Evolutionary conservation across 805 yeast genomes (phyloP).

Genomic region (Citeromyces nyonsensis): DNA sequence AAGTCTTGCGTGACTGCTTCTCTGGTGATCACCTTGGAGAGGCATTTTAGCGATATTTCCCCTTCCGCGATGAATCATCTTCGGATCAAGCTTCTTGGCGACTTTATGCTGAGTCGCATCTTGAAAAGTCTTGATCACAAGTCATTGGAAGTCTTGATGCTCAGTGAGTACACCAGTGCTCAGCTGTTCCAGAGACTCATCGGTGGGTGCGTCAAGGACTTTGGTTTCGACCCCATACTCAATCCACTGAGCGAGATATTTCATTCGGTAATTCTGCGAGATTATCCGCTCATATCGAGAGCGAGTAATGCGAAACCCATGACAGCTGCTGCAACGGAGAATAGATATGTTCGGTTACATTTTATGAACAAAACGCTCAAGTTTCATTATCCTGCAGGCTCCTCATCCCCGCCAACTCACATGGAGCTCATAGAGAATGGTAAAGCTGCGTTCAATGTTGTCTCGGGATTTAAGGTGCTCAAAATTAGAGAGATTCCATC

Average conservation of each 20-base stretch:
- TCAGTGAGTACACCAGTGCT: slow-evolving; percentile 35
- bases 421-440: slow-evolving; percentile 71
- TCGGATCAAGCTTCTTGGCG: slow-evolving; percentile 19
- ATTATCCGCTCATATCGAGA: slow-evolving; percentile 48
- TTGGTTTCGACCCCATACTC: slow-evolving; percentile 62
- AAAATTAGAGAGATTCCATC: slow-evolving; percentile 13
- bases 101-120: slow-evolving; percentile 23
- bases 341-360: slow-evolving; percentile 21
- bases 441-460: slow-evolving; percentile 51
- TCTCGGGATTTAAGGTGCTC: slow-evolving; percentile 15
- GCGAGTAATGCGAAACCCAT: slow-evolving; percentile 5
- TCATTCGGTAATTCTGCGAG: slow-evolving; percentile 40
- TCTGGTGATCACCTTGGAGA: slow-evolving; percentile 46
- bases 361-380: slow-evolving; percentile 41
- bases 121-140: slow-evolving; percentile 28
- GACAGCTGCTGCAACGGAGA: slow-evolving; percentile 14
- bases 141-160: slow-evolving; percentile 14
- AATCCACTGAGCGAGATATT: slow-evolving; percentile 54
- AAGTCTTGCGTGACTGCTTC: slow-evolving; percentile 36
- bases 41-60: slow-evolving; percentile 38
- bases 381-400: slow-evolving; percentile 46
- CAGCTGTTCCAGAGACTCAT: slow-evolving; percentile 40
- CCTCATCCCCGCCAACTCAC: slow-evolving; percentile 69
- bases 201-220: slow-evolving; percentile 65
- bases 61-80: slow-evolving; percentile 38